Evolutionary conservation across 441 rosid species (phyloP).

Genomic region (Pelargonium fulgidum): DNA sequence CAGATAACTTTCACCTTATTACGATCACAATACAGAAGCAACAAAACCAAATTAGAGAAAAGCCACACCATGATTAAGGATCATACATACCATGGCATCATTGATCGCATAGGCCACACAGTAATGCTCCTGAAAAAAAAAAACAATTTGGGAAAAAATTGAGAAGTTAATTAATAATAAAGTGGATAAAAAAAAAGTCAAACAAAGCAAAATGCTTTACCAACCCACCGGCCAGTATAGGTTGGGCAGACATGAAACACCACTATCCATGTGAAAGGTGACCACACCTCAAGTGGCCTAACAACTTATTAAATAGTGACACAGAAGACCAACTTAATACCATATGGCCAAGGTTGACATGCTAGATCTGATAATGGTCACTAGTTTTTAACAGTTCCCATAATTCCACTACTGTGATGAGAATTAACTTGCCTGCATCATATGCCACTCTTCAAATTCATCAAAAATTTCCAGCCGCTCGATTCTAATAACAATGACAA

Average conservation of each 20-base stretch:
- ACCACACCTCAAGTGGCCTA: not conserved
- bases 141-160: constrained; percentile 18
- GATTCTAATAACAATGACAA: constrained; percentile 48
- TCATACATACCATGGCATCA: constrained; percentile 61
- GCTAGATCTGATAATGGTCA: not conserved
- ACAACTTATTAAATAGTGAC: not conserved
- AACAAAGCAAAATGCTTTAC: not conserved
- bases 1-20: constrained; percentile 3
- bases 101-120: constrained; percentile 80
- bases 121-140: constrained; percentile 61
- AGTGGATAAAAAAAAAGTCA: not conserved
- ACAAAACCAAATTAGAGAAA: constrained; percentile 1
- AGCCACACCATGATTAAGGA: constrained; percentile 3
- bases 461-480: constrained; percentile 90
- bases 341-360: not conserved
- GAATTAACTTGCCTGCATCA: constrained; percentile 88
- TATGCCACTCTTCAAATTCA: constrained; percentile 97
- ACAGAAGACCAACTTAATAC: not conserved
- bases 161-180: not conserved
- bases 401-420: constrained; percentile 15
- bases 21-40: constrained; percentile 3
- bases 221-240: constrained; percentile 4
- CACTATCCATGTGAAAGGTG: not conserved
- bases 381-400: not conserved
- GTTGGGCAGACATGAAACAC: not conserved